A percentile compares a stretch with the other conserved stretches of the same genome.
Evolutionary conservation across 2,329 filamentous ascomycete species (phyloP).

Genomic region (Phaeosphaeria sp.): DNA sequence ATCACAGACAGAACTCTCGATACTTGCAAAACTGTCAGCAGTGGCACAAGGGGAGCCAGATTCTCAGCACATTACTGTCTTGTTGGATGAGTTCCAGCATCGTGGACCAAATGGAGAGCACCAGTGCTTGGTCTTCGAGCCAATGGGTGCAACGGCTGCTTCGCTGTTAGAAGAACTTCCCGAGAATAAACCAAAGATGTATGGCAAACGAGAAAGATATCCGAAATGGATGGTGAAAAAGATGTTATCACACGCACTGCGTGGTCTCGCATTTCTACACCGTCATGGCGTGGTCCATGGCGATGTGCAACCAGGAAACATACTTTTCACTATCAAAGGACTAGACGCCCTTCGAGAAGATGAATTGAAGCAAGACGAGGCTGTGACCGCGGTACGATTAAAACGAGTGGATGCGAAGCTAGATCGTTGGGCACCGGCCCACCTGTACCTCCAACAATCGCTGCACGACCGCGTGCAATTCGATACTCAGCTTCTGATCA

Average conservation of each 20-base stretch:
- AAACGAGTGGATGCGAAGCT: conserved; percentile 29
- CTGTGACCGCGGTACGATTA: conserved; percentile 21
- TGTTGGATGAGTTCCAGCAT: conserved; percentile 12
- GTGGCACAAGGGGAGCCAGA: too few relatives aligned
- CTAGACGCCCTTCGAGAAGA: conserved; percentile 27
- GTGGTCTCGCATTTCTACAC: conserved; percentile 50
- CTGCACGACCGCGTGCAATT: conserved; percentile 30
- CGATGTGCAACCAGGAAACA: conserved; percentile 49
- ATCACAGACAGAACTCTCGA: too few relatives aligned
- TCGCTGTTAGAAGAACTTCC: conserved; percentile 16
- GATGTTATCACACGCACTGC: conserved; percentile 48
- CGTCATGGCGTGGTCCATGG: conserved; percentile 50
- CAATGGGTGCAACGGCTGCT: conserved; percentile 11
- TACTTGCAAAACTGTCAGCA: too few relatives aligned
- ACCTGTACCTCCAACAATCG: conserved; percentile 36
- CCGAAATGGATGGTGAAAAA: conserved; percentile 32
- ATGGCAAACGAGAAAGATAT: conserved; percentile 14
- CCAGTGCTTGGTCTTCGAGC: conserved; percentile 14
- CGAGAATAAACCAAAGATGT: conserved; percentile 17
- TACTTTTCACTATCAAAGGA: conserved; percentile 44
- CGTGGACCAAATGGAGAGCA: conserved; percentile 12
- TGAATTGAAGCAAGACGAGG: conserved; percentile 26
- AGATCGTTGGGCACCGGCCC: conserved; percentile 39
- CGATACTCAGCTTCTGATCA: conserved; percentile 27
- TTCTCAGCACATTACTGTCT: neutral